These are phyloP conservation scores for Trypanosoma boissoni DNA, from an alignment of 208 protist species.

Conservation along the genomic window DNA sequence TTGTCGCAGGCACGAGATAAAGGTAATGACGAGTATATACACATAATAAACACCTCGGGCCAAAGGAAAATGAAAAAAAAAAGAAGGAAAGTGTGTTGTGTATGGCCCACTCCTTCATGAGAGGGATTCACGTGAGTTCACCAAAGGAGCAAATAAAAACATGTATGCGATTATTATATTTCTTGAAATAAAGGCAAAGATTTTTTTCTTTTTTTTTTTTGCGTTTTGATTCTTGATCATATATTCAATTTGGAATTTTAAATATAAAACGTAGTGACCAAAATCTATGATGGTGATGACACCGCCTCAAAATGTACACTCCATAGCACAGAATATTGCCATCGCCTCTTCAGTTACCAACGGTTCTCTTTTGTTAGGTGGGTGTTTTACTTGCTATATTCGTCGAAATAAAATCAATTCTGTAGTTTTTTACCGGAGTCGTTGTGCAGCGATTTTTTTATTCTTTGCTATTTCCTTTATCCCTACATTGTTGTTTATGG, in stretches of 20 bases:
- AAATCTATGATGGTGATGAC: neutral
- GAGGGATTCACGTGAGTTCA: too few relatives aligned
- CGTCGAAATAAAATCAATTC: neutral
- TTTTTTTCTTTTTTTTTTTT: constrained; percentile 14
- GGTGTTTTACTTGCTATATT: constrained; percentile 35
- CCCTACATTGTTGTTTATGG: constrained; percentile 46
- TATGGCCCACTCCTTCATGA: neutral
- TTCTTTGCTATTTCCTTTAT: constrained; percentile 43
- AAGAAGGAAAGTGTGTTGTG: neutral
- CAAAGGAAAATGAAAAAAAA: constrained; percentile 1
- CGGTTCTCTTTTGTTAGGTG: constrained; percentile 32
- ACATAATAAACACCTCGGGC: neutral
- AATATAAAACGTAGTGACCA: neutral
- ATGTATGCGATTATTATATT: neutral
- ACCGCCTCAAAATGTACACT: neutral
- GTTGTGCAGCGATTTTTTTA: constrained; percentile 32
- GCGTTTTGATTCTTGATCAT: constrained; percentile 8
- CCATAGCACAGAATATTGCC: constrained; percentile 35
- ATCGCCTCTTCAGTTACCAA: constrained; percentile 50
- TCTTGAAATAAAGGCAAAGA: neutral
- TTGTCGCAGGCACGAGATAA: constrained; percentile 26
- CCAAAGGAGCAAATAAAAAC: constrained; percentile 1
- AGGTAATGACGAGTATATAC: too few relatives aligned
- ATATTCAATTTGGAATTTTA: too few relatives aligned
- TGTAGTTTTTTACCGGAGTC: constrained; percentile 15